These are phyloP conservation scores for Leishmania martiniquensis DNA, from an alignment of 208 protist genomes.

Conservation along the genomic window DNA sequence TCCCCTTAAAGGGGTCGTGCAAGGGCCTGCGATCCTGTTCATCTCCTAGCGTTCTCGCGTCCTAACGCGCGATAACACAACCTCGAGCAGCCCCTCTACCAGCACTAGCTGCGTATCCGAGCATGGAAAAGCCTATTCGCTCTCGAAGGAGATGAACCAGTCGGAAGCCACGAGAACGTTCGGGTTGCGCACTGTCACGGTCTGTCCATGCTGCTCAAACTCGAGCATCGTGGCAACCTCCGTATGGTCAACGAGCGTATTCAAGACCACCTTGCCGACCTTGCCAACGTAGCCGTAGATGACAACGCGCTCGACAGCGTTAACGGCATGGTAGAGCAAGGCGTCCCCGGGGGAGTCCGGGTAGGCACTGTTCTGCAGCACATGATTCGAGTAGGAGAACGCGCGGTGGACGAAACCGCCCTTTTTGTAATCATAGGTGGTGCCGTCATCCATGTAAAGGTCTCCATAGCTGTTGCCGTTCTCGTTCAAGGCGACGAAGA, in stretches of 20 bases:
- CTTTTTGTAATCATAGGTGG: conserved; percentile 62
- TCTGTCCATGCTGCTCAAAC: conserved; percentile 55
- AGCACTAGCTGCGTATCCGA: not conserved
- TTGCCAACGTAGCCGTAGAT: conserved; percentile 62
- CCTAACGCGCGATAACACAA: not conserved
- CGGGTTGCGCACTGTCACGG: conserved; percentile 68
- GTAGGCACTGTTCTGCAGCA: conserved; percentile 36
- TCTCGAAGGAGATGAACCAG: conserved; percentile 67
- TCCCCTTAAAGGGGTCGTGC: not conserved
- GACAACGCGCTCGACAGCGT: conserved; percentile 71
- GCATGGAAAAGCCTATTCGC: conserved; percentile 1
- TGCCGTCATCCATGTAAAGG: conserved; percentile 81
- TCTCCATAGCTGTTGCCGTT: conserved; percentile 67
- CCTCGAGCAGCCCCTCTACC: not conserved
- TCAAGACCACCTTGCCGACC: conserved; percentile 15
- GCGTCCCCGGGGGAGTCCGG: not conserved
- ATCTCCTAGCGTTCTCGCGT: too few relatives aligned
- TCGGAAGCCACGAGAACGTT: conserved; percentile 48
- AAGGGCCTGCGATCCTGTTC: not conserved
- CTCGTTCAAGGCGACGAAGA: conserved; percentile 89
- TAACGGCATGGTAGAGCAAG: conserved; percentile 18
- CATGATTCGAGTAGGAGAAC: conserved; percentile 50
- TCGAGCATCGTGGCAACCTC: conserved; percentile 37
- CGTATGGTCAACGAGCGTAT: not conserved
- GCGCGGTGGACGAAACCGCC: conserved; percentile 58